Base-by-base conservation (phyloP, 1,284 basidiomycete species). In the Ganoderma lingzhi region DNA sequence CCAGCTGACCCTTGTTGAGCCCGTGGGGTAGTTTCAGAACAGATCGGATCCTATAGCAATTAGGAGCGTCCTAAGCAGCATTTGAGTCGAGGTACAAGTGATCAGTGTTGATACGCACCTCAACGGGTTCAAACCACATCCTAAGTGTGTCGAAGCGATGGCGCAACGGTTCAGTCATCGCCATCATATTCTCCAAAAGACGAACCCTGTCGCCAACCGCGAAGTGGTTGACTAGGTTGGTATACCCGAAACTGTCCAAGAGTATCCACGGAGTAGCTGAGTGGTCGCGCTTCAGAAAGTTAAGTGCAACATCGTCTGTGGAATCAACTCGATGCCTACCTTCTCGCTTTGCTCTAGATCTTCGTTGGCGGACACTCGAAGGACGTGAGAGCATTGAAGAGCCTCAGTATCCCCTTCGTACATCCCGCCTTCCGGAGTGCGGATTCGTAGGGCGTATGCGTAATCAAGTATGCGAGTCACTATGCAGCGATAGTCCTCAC, bases 401-500 rank as follows among this genome's bases (percentile, higher is more conserved):
- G 35, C 9, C 9, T 37, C 35, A 32, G 19, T 6, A 12, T 35
- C n/a, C 35, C n/a, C 56, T 35, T n/a, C 35, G 17, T 35, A 56
- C 30, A 35, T 15, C 55, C 9, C 15, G 32, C 35, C 32, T 3
- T 6, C 10, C 8, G 8, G 56, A 3, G 19, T 59, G 8, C 35
- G 30, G 30, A n/a, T n/a, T 15, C 35, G 19, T 37, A 39, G 23
- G n/a, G 48, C 48, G 4, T 28, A 28, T 37, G 32, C 19, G n/a
- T 19, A 39, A 32, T 59, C 56, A 6, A 39, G 30, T n/a, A n/a
- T 59, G 35, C 56, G 56, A 0, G 56, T 39, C 19, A 39, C 56
- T n/a, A 39, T 59, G 37, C 56, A 59, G 30, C 56, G 56, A 23
- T 59, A 10, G 19, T 39, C 56, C 35, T 59, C 19, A 35, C 56